Conservation (phyloP, 2,329 filamentous ascomycete species). For the Polychaeton citri region DNA sequence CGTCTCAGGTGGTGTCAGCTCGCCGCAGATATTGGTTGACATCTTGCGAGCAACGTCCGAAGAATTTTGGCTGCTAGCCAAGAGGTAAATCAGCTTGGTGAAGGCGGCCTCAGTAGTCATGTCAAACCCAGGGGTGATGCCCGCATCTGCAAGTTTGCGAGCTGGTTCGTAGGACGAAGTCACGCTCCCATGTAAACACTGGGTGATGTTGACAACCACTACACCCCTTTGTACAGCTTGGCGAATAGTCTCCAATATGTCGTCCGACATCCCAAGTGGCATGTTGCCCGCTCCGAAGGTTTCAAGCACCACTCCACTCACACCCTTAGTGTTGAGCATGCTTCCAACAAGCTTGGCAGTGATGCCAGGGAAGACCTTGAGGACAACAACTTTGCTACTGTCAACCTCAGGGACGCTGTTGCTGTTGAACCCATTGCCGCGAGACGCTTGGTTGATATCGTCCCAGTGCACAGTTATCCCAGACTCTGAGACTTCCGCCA, state of each 20-base stretch:
- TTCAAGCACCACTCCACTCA: conserved; percentile 74
- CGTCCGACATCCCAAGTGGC: conserved; percentile 66
- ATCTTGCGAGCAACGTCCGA: conserved; percentile 58
- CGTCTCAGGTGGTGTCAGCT: conserved; percentile 46
- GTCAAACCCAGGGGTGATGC: conserved; percentile 80
- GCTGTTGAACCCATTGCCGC: conserved; percentile 60
- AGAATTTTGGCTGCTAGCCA: conserved; percentile 53
- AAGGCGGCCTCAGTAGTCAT: conserved; percentile 83
- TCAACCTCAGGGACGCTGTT: conserved; percentile 38
- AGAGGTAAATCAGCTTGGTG: conserved; percentile 78
- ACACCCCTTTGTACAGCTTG: conserved; percentile 68
- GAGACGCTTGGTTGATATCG: conserved; percentile 59
- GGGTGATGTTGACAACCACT: conserved; percentile 80
- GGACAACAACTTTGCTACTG: conserved; percentile 77
- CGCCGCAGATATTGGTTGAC: conserved; percentile 63
- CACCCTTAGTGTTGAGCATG: conserved; percentile 60
- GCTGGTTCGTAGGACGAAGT: conserved; percentile 29
- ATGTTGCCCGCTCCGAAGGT: conserved; percentile 91
- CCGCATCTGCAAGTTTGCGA: conserved; percentile 62
- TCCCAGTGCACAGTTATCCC: conserved; percentile 73
- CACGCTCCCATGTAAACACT: conserved; percentile 44
- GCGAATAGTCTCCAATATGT: conserved; percentile 63
- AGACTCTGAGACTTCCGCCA: conserved; percentile 69
- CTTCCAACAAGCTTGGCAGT: conserved; percentile 80
- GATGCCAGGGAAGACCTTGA: conserved; percentile 85